Base-by-base conservation (phyloP, 2,329 filamentous ascomycete species). In the Alternaria triticimaculans region DNA sequence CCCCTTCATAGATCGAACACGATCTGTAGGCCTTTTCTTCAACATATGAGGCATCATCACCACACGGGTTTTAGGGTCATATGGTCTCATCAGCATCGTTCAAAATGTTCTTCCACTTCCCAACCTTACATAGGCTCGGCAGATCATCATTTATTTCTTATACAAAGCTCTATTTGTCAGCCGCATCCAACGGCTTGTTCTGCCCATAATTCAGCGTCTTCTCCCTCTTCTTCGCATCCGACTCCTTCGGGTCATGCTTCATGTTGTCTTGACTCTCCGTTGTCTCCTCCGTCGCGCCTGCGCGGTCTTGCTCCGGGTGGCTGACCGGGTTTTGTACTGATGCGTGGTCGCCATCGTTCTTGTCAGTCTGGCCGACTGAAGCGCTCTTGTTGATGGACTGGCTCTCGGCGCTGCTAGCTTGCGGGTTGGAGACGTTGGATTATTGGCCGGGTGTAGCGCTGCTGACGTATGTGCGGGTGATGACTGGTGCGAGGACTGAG, bases 181-280 rank as follows among this genome's bases (percentile, higher is more conserved):
- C 68, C 3, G 67, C 25, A 43, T 68, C 68, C 25, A 69, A 43
- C 25, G 64, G 63, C 60, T 66, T 68, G 2, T 68, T 68, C 65
- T 70, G 61, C 2, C 67, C 63, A 58, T 66, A 64, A 8, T 54
- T 54, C 14, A 69, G 23, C 23, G 59, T 65, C 57, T 70, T 63
- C 26, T 68, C 51, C 46, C 61, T 69, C 60, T 71, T 71, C 61
- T 68, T 58, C 9, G 54, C 53, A 53, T 62, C 65, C n/a, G 67
- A 44, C 56, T 71, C 63, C n/a, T 62, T 68, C 1, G 67, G 68
- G 45, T 69, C 61, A 56, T 67, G 54, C 55, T 68, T 69, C 61
- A 71, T 64, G 11, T 64, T n/a, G n/a, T 60, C 68, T 51, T 71
- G 65, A 48, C 67, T 71, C 55, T 69, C 43, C 5, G 65, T 69